A percentile compares a stretch with the other conserved stretches of the same genome.
phyloP scores from a whole-genome alignment of 176 grass and related monocot species.

The Leersia perrieri region DNA sequence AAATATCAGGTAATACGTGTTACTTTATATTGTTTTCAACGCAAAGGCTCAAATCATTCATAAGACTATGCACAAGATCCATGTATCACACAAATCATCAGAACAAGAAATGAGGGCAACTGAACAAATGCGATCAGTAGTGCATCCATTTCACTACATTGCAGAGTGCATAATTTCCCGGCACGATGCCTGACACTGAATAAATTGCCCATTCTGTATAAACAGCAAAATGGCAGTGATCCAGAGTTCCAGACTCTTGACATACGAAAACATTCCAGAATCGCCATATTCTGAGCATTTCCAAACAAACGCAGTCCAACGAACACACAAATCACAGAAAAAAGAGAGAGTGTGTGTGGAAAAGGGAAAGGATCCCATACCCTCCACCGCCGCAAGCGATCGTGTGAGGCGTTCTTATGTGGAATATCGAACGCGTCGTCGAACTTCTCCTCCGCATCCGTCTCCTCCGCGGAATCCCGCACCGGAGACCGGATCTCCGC shows the following conservation, averaged over 20 bases:
- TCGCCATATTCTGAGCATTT: not conserved
- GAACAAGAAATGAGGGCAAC: not conserved
- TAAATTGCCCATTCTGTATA: not conserved
- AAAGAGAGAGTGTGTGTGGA: not conserved
- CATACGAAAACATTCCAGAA: not conserved
- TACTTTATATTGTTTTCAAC: not conserved
- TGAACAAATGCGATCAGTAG: constrained; percentile 2
- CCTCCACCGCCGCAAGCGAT: constrained; percentile 68
- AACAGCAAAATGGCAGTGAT: not conserved
- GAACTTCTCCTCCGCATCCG: constrained; percentile 23
- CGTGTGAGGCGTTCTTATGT: constrained; percentile 66
- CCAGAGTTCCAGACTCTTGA: not conserved
- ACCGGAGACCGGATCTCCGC: constrained; percentile 55
- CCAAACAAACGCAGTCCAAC: not conserved
- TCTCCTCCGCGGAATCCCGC: not conserved
- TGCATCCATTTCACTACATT: not conserved
- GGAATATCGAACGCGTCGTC: constrained; percentile 78
- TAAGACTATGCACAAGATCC: not conserved
- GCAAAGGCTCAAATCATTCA: not conserved
- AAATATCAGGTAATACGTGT: not conserved
- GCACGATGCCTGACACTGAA: not conserved
- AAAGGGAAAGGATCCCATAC: constrained; percentile 32
- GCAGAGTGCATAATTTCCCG: not conserved
- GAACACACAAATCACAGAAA: not conserved
- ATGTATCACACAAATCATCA: not conserved